These are phyloP conservation scores for Sphenostylis stenocarpa DNA, from an alignment of 306 rosid species.

Conservation along the genomic window DNA sequence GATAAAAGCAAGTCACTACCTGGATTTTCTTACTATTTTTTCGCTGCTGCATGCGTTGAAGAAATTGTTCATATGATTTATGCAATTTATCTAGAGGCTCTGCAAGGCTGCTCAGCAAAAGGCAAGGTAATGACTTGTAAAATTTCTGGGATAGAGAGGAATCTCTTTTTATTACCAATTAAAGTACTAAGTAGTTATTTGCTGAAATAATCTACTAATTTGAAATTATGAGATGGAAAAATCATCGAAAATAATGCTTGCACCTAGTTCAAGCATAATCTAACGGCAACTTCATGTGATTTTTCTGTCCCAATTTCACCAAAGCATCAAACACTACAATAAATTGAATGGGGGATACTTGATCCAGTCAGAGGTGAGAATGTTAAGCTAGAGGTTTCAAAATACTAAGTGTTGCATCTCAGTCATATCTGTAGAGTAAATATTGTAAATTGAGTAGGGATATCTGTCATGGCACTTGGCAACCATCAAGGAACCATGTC, in stretches of 20 bases:
- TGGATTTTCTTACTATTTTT: slow-evolving; percentile 53
- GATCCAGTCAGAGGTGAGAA: neutral
- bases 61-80: slow-evolving; percentile 83
- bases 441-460: neutral
- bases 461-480: neutral
- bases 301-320: slow-evolving; percentile 4
- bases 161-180: neutral
- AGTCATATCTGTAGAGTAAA: neutral
- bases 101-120: slow-evolving; percentile 63
- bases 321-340: neutral
- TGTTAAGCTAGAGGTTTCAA: neutral
- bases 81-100: slow-evolving; percentile 79
- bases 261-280: slow-evolving; percentile 23
- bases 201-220: neutral
- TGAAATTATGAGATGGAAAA: neutral
- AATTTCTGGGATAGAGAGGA: slow-evolving; percentile 20
- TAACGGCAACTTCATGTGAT: neutral
- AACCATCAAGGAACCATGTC: neutral
- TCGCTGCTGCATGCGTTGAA: slow-evolving; percentile 63
- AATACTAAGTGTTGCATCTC: neutral
- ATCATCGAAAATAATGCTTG: neutral
- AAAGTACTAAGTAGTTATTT: neutral
- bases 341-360: neutral
- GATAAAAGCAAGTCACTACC: slow-evolving; percentile 43
- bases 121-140: neutral